Evolutionary conservation across 805 yeast species (phyloP), one percentile per base, ranked within the genome.

Genomic region (Jamesozyma spencerorum): DNA sequence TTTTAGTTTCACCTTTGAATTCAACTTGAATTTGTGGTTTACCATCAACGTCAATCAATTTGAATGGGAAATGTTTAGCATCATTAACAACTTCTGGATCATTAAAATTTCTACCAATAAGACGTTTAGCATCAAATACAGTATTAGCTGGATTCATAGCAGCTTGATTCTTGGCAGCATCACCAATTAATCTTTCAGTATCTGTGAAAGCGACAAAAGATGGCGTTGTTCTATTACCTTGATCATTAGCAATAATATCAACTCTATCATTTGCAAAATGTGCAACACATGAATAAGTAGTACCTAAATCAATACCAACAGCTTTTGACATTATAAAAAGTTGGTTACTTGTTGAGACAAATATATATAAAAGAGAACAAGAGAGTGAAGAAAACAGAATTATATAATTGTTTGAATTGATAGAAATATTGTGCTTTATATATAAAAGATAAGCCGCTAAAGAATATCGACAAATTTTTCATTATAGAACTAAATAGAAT

Each of bases 151-250:
- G 97, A 71, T 90, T 90, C 80, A 88, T 84, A 51, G 97, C 95
- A 42, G 95, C 95, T 72, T 90, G 97, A 69, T 90, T 88, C 79
- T 90, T 90, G 46, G 97, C 97, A 54, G 97, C 49, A 42, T 47
- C 49, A 47, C 49, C 49, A 29, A 47, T 47, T 22, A 47, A 42
- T 47, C 49, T 47, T 71, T 90, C 97, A 31, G 88, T 75, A 62
- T 86, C 96, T 24, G 95, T 86, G 77, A 88, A 88, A 39, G 95
- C 96, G 47, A 90, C 97, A 64, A 84, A 88, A 28, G 97, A 87
- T 29, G 97, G 97, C 15, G 97, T 88, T 47, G 95, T 90, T 74
- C 97, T 84, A 76, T 90, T 88, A 74, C 97, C 97, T 72, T 90
- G 97, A 66, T 88, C 96, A 62, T 88, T 88, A 57, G 97, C 96